Base-by-base conservation (phyloP, 2,329 filamentous ascomycete species). In the Penicillium sp. region DNA sequence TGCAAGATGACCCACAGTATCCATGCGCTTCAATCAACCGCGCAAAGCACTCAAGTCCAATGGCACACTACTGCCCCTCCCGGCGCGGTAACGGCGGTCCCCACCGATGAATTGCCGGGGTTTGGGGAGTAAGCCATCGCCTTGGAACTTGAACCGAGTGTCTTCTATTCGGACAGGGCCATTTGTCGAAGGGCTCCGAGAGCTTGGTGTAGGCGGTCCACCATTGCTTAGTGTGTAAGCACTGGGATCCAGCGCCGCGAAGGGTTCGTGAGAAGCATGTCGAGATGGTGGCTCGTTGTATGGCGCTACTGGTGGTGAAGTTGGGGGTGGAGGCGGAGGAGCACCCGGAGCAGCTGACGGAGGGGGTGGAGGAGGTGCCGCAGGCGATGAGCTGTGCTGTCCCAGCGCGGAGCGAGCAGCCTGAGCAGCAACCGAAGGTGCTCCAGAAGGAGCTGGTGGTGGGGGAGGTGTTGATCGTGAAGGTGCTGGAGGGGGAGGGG, bases 51-150 rank as follows among this genome's bases (percentile, higher is more conserved):
- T 84, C 68, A 99, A 74, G 77, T 97, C 90, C 64, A 97, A 78
- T 29, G 94, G 94, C 62, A 97, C 92, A 78, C 90, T 97, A 76
- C 92, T 97, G 31, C 92, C 93, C 69, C 93, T 84, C 8, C 94
- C 94, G 34, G 94, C 94, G 58, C 93, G 82, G 74, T 97, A 99
- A 70, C 85, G 86, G 71, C 88, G 92, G 18, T 82, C 76, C 3
- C 84, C 85, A n/a, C 88, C 88, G 1, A 80, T 75, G 68, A 95
- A 97, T 1, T 89, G 86, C 66, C 93, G 82, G 21, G 93, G 93
- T 64, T 92, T 93, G 0, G 94, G 93, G 44, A 97, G 81, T 63
- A 89, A 81, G 34, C 81, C 83, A 65, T 97, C 93, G 44, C 88
- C 84, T 64, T 93, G 88, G 69, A 97, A 99, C 60, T 87, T 88